Evolutionary conservation across 257 asterid genomes (phyloP).

Genomic region (Scutellaria minor): DNA sequence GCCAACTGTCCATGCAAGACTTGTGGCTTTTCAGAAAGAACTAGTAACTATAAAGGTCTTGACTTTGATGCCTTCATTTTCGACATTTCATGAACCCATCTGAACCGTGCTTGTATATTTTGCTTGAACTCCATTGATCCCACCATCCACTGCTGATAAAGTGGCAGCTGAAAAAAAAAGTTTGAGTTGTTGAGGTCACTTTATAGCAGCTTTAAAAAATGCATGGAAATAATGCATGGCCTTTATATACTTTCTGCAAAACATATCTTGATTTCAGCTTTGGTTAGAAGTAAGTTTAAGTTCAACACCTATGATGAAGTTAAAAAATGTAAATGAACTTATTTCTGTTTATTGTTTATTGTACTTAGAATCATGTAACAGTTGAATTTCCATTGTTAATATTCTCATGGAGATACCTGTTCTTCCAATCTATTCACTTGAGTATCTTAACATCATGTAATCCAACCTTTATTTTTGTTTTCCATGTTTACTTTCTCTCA

Average conservation of each 20-base stretch:
- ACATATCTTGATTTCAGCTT: conserved; percentile 19
- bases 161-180: conserved; percentile 12
- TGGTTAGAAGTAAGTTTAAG: conserved; percentile 18
- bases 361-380: conserved; percentile 19
- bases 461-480: not conserved
- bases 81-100: conserved; percentile 3
- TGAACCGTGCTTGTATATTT: conserved; percentile 14
- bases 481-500: conserved; percentile 18
- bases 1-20: conserved; percentile 76
- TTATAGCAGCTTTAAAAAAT: conserved; percentile 2
- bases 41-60: conserved; percentile 70
- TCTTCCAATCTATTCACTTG: conserved; percentile 14
- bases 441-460: conserved; percentile 5
- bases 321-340: conserved; percentile 11
- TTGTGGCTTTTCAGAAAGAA: conserved; percentile 77
- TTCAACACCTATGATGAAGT: conserved; percentile 7
- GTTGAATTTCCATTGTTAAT: conserved; percentile 19
- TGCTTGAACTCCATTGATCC: conserved; percentile 5
- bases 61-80: conserved; percentile 19
- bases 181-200: conserved; percentile 17
- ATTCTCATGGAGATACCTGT: not conserved
- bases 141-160: conserved; percentile 1
- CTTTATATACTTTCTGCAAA: not conserved
- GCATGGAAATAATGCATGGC: not conserved
- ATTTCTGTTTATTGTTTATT: not conserved